phyloP scores from a whole-genome alignment of 352 stramenopile genomes.

The Pythium aristosporum region DNA sequence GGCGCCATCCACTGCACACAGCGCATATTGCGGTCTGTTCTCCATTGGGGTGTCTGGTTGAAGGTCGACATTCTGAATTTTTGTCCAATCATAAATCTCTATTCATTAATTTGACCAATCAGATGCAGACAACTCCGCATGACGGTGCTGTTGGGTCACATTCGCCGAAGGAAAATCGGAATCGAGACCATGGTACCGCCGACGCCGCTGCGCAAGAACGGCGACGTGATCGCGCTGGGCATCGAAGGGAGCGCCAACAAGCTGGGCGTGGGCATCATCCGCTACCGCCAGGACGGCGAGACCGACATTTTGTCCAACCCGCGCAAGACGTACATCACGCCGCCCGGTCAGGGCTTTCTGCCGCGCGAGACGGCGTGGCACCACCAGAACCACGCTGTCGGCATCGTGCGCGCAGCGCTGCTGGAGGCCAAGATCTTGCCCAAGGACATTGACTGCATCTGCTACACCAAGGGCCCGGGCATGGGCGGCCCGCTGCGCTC shows the following conservation, averaged over 20 bases:
- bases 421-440: constrained; percentile 87
- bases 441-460: constrained; percentile 91
- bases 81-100: constrained; percentile 28
- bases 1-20: background rate
- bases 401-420: constrained; percentile 94
- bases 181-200: constrained; percentile 13
- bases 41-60: background rate
- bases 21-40: background rate
- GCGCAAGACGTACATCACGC: constrained; percentile 99
- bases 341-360: constrained; percentile 96
- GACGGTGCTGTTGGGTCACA: constrained; percentile 20
- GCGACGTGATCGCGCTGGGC: constrained; percentile 92
- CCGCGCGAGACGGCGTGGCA: constrained; percentile 98
- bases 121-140: constrained; percentile 17
- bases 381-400: constrained; percentile 97
- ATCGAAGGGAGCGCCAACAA: constrained; percentile 99
- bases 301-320: constrained; percentile 97
- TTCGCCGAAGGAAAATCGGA: background rate
- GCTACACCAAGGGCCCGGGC: constrained; percentile 95
- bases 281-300: constrained; percentile 65
- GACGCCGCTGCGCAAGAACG: constrained; percentile 54
- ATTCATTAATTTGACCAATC: constrained; percentile 18
- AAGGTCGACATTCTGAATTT: constrained; percentile 24
- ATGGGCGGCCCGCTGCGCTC: constrained; percentile 98
- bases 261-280: constrained; percentile 88